These are phyloP conservation scores for Rhizophora apiculata DNA, from an alignment of 345 rosid genomes.

Conservation along the genomic window DNA sequence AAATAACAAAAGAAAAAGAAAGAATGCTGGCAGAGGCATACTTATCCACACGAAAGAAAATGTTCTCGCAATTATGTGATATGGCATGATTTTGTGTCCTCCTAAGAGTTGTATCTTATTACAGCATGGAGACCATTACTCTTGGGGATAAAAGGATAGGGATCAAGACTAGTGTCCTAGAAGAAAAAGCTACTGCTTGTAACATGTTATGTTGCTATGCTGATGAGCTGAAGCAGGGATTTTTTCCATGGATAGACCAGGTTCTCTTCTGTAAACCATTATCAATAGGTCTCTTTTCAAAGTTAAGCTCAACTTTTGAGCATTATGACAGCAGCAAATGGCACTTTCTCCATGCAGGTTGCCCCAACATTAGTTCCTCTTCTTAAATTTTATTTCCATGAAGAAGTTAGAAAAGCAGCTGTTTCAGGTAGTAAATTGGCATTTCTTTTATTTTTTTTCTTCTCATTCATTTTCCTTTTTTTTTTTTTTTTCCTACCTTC, in stretches of 20 bases:
- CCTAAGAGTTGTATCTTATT: slow-evolving; percentile 22
- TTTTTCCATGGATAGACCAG: slow-evolving; percentile 98
- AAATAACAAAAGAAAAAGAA: too few species aligned
- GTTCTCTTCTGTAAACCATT: slow-evolving; percentile 31
- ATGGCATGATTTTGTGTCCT: not conserved
- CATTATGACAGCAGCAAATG: slow-evolving; percentile 9
- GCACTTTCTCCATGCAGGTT: slow-evolving; percentile 51
- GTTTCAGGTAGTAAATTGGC: slow-evolving; percentile 72
- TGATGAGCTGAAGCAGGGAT: slow-evolving; percentile 96
- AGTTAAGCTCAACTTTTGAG: not conserved
- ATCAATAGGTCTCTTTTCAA: not conserved
- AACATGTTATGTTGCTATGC: slow-evolving; percentile 98
- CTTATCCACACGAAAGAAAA: not conserved
- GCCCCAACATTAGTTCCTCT: slow-evolving; percentile 95
- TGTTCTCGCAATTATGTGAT: not conserved
- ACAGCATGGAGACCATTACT: slow-evolving; percentile 95
- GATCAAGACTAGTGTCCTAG: slow-evolving; percentile 89
- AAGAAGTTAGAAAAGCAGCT: slow-evolving; percentile 99
- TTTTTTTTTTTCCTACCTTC: slow-evolving; percentile 1
- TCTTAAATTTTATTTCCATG: slow-evolving; percentile 97
- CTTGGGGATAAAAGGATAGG: slow-evolving; percentile 97
- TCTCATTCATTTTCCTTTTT: not conserved
- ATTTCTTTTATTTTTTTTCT: not conserved
- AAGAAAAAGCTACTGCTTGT: slow-evolving; percentile 97
- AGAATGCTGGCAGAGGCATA: too few species aligned